Percentiles rank a stretch among this genome's conserved stretches.
These are phyloP conservation scores for Arabis alpina DNA, from an alignment of 345 rosid species.

Conservation along the genomic window DNA sequence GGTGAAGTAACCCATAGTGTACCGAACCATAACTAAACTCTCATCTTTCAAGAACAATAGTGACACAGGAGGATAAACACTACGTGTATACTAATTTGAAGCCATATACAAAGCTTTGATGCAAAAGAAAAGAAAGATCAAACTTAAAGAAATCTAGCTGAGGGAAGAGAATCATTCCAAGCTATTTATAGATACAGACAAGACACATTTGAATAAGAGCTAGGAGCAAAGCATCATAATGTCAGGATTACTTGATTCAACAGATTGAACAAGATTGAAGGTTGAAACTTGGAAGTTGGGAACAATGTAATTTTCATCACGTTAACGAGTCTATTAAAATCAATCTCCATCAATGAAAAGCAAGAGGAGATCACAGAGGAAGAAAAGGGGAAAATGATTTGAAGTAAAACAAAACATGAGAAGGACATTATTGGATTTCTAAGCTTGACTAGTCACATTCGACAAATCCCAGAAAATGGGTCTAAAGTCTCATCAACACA, in stretches of 20 bases:
- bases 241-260: not conserved
- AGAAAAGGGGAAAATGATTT: conserved; percentile 1
- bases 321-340: not conserved
- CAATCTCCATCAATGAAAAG: conserved; percentile 18
- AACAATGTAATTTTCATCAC: conserved; percentile 5
- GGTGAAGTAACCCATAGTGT: not conserved
- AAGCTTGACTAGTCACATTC: conserved; percentile 34
- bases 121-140: conserved; percentile 4
- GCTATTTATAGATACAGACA: conserved; percentile 11
- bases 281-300: conserved; percentile 7
- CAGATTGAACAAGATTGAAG: conserved; percentile 1
- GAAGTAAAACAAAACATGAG: conserved; percentile 23
- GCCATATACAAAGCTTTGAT: not conserved
- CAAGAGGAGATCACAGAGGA: not conserved
- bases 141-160: conserved; percentile 1
- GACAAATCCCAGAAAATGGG: conserved; percentile 13
- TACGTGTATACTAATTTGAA: conserved; percentile 3
- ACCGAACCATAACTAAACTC: not conserved
- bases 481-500: not conserved
- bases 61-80: not conserved
- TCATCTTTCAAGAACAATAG: not conserved
- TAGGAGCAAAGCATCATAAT: not conserved
- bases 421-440: conserved; percentile 24
- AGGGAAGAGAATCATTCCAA: conserved; percentile 3
- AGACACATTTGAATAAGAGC: conserved; percentile 2